These are phyloP conservation scores for Flaveria linearis DNA, from an alignment of 129 eudicot species.

Conservation along the genomic window DNA sequence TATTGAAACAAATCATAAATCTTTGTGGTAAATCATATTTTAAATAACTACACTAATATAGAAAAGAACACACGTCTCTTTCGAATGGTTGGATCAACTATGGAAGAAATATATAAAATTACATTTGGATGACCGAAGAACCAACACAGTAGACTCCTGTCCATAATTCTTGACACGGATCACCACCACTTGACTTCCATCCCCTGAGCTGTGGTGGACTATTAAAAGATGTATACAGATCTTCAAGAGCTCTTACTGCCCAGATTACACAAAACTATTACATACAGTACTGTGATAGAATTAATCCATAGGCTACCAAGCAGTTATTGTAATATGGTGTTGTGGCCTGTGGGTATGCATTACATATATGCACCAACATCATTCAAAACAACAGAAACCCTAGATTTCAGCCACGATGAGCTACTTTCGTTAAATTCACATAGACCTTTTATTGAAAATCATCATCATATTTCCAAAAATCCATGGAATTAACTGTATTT, in stretches of 20 bases:
- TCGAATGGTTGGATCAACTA: slow-evolving; percentile 3
- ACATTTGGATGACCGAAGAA: slow-evolving; percentile 71
- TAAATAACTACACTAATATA: slow-evolving; percentile 6
- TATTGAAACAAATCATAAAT: background rate
- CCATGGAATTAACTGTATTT: too few relatives aligned
- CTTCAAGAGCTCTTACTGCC: slow-evolving; percentile 76
- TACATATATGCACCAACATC: background rate
- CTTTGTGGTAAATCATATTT: background rate
- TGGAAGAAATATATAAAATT: slow-evolving; percentile 18
- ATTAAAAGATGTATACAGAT: slow-evolving; percentile 67
- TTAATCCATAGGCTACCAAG: background rate
- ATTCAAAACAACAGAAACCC: slow-evolving; percentile 17
- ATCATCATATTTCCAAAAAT: too few relatives aligned
- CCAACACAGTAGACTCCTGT: slow-evolving; percentile 65
- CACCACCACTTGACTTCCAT: slow-evolving; percentile 73
- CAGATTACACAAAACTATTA: slow-evolving; percentile 25
- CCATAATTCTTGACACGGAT: slow-evolving; percentile 87
- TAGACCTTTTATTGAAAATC: too few relatives aligned
- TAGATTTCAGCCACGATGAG: background rate
- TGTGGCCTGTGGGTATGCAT: background rate
- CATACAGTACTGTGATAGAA: background rate
- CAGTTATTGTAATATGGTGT: background rate
- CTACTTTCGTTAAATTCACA: background rate
- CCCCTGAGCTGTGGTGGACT: slow-evolving; percentile 61
- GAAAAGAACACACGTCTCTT: slow-evolving; percentile 7